These are phyloP conservation scores for Prunus salicina DNA, from an alignment of 306 rosid genomes.

Conservation along the genomic window DNA sequence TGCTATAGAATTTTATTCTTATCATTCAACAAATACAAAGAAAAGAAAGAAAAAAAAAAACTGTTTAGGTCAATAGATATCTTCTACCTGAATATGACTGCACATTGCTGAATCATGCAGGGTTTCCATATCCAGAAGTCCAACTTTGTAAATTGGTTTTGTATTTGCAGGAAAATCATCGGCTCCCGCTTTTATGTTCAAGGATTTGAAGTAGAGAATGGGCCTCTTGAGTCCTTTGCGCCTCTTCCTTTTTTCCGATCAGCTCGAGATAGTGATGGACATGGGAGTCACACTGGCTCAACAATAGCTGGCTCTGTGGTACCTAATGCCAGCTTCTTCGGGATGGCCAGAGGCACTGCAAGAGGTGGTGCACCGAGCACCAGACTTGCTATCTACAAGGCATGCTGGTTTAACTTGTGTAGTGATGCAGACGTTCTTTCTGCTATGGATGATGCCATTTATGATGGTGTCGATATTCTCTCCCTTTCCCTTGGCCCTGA, in stretches of 20 bases:
- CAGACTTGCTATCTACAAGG: conserved; percentile 71
- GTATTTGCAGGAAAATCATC: conserved; percentile 51
- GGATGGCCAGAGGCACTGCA: conserved; percentile 59
- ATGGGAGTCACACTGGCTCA: conserved; percentile 76
- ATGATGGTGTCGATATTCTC: conserved; percentile 64
- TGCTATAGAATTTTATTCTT: neutral
- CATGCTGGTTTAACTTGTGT: conserved; percentile 59
- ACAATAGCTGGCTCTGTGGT: conserved; percentile 65
- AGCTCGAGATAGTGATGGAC: conserved; percentile 57
- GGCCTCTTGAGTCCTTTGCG: conserved; percentile 39
- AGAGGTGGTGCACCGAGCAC: conserved; percentile 67
- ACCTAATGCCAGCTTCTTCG: conserved; percentile 44
- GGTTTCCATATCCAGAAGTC: neutral
- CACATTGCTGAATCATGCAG: neutral
- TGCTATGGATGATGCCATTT: conserved; percentile 68
- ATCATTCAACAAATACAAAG: neutral
- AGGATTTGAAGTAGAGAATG: conserved; percentile 48
- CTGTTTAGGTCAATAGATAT: neutral
- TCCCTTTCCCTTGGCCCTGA: conserved; percentile 68
- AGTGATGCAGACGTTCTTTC: conserved; percentile 58
- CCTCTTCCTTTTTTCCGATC: conserved; percentile 46
- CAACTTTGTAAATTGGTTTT: neutral
- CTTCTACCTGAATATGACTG: neutral
- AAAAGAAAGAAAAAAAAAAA: neutral
- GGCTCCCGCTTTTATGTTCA: conserved; percentile 53